phyloP scores from a whole-genome alignment of 164 flowering plant genomes.

The Pachysandra terminalis region DNA sequence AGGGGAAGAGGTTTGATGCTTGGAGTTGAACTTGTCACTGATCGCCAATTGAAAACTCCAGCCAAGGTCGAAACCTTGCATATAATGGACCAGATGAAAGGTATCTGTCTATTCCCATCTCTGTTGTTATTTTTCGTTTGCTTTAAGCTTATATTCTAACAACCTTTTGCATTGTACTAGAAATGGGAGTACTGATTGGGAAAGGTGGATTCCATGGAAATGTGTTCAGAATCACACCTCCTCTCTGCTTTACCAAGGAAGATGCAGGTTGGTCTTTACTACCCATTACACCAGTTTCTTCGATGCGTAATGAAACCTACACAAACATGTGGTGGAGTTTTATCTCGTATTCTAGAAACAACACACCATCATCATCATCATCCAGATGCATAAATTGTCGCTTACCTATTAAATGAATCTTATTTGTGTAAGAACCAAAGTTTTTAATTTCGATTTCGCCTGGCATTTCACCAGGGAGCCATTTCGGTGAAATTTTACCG shows the following conservation, averaged over 20 bases:
- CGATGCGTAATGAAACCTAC: no score
- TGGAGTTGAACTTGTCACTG: constrained; percentile 92
- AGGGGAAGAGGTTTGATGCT: constrained; percentile 90
- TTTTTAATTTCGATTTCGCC: no score
- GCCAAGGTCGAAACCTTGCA: constrained; percentile 75
- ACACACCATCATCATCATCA: no score
- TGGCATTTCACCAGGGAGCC: no score
- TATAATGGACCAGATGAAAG: constrained; percentile 92
- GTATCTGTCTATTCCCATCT: constrained; percentile 28
- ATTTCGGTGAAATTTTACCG: no score
- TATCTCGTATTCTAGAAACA: no score
- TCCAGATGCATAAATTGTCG: no score
- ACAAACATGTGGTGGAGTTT: no score
- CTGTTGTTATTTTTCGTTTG: neutral
- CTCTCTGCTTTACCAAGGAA: constrained; percentile 88
- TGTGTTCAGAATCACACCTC: constrained; percentile 93
- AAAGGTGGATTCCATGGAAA: constrained; percentile 94
- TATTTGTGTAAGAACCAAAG: no score
- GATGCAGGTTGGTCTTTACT: constrained; percentile 60
- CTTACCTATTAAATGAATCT: no score
- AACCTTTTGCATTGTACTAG: constrained; percentile 25
- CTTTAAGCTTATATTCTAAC: neutral
- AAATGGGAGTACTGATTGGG: constrained; percentile 81
- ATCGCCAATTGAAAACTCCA: constrained; percentile 75
- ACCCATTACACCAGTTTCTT: neutral